Conservation (phyloP, 352 stramenopile genomes). For the Saprolegnia parasitica region DNA sequence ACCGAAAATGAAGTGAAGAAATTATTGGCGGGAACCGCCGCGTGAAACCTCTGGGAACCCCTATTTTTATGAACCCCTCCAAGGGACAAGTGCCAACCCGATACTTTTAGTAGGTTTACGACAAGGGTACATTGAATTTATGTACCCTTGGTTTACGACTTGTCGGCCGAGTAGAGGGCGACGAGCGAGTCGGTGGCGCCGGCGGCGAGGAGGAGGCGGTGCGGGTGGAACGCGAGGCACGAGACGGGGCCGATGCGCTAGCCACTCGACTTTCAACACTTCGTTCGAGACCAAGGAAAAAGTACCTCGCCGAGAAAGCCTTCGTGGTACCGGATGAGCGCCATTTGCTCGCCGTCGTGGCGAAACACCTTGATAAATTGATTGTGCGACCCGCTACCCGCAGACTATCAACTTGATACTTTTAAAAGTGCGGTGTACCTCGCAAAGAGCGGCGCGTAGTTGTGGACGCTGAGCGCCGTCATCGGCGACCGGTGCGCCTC, state of each 20-base stretch:
- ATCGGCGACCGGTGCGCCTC: constrained; percentile 91
- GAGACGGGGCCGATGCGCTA: constrained; percentile 94
- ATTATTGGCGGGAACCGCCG: too few species aligned
- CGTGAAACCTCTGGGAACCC: too few species aligned
- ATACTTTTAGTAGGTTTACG: too few species aligned
- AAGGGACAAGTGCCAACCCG: too few species aligned
- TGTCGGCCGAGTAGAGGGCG: constrained; percentile 88
- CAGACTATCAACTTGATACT: not conserved
- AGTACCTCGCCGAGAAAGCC: constrained; percentile 88
- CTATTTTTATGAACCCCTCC: too few species aligned
- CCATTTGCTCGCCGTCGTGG: constrained; percentile 81
- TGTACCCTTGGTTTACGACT: constrained; percentile 32
- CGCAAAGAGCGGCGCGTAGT: constrained; percentile 93
- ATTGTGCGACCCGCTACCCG: constrained; percentile 91
- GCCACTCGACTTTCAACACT: not conserved
- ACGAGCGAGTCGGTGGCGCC: constrained; percentile 94
- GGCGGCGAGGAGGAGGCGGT: constrained; percentile 92
- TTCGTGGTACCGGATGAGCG: constrained; percentile 93
- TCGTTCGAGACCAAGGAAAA: not conserved
- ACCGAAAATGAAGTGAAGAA: too few species aligned
- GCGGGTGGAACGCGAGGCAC: constrained; percentile 95
- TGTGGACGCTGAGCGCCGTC: constrained; percentile 94
- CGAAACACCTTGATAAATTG: constrained; percentile 99
- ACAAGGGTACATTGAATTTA: not conserved
- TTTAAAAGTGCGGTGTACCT: constrained; percentile 42